These are phyloP conservation scores for Scleromitrula shiraiana DNA, from an alignment of 2,329 filamentous ascomycete species.

Conservation along the genomic window DNA sequence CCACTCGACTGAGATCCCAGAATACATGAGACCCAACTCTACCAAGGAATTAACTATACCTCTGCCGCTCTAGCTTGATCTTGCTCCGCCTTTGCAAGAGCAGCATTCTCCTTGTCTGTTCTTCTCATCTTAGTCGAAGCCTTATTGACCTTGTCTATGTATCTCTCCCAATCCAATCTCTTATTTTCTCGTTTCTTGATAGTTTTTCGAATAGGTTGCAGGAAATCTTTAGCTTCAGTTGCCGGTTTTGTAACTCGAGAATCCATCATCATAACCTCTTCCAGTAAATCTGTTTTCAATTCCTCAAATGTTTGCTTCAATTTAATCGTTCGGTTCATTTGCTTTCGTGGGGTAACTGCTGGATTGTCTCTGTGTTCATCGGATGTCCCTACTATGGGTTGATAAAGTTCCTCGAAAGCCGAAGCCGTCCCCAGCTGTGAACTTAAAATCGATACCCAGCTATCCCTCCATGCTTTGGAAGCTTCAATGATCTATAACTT, in stretches of 20 bases:
- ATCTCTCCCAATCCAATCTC: slow-evolving; percentile 73
- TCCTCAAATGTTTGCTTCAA: slow-evolving; percentile 63
- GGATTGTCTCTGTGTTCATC: slow-evolving; percentile 47
- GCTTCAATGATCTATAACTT: slow-evolving; percentile 61
- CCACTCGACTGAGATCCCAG: too few species aligned
- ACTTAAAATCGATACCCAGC: slow-evolving; percentile 65
- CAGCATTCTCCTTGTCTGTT: slow-evolving; percentile 64
- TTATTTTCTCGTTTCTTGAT: slow-evolving; percentile 82
- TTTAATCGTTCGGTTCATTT: slow-evolving; percentile 55
- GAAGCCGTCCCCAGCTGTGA: slow-evolving; percentile 59
- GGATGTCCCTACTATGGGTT: slow-evolving; percentile 62
- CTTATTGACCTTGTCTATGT: slow-evolving; percentile 62
- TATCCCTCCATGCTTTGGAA: slow-evolving; percentile 67
- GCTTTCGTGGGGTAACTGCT: slow-evolving; percentile 51
- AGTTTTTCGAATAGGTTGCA: slow-evolving; percentile 68
- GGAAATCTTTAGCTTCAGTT: slow-evolving; percentile 56
- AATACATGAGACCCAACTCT: too few species aligned
- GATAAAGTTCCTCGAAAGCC: slow-evolving; percentile 66
- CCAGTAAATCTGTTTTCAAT: slow-evolving; percentile 60
- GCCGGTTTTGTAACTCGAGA: slow-evolving; percentile 61
- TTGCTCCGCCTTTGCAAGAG: slow-evolving; percentile 61
- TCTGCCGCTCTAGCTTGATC: slow-evolving; percentile 60
- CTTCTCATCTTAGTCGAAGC: slow-evolving; percentile 62
- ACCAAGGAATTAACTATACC: slow-evolving; percentile 40
- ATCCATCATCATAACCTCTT: slow-evolving; percentile 66